These are phyloP conservation scores for Rutstroemia sp. DNA, from an alignment of 2,329 filamentous ascomycete genomes.

Conservation along the genomic window DNA sequence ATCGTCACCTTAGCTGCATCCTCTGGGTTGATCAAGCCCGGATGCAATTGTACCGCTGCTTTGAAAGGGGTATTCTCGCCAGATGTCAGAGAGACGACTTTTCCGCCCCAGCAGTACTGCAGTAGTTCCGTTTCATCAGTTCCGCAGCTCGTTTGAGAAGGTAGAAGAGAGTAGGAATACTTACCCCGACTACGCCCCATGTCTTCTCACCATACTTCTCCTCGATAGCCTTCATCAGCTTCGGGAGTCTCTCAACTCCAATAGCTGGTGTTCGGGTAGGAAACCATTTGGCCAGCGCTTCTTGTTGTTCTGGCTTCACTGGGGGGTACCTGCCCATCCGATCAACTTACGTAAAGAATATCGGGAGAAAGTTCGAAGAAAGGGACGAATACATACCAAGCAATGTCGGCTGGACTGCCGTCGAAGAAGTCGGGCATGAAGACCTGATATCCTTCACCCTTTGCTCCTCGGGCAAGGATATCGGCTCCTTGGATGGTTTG, in stretches of 20 bases:
- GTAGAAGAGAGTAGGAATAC: neutral
- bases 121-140: neutral
- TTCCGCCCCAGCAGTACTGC: conserved; percentile 25
- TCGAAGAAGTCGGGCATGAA: conserved; percentile 91
- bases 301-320: conserved; percentile 11
- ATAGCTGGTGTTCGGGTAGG: conserved; percentile 16
- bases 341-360: neutral
- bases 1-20: conserved; percentile 54
- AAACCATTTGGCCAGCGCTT: conserved; percentile 10
- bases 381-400: conserved; percentile 34
- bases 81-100: conserved; percentile 18
- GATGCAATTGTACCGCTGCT: conserved; percentile 44
- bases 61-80: conserved; percentile 36
- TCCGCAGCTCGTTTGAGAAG: neutral
- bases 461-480: conserved; percentile 44
- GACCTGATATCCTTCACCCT: conserved; percentile 58
- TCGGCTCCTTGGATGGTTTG: conserved; percentile 66
- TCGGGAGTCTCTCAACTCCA: conserved; percentile 42
- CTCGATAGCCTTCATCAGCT: conserved; percentile 38
- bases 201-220: conserved; percentile 47
- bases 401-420: conserved; percentile 42
- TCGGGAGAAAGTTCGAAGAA: neutral
- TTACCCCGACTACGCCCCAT: conserved; percentile 18
- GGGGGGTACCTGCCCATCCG: conserved; percentile 10
- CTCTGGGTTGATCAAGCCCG: conserved; percentile 52